phyloP scores from a whole-genome alignment of 1,284 basidiomycete genomes.

The Ganoderma boninense region DNA sequence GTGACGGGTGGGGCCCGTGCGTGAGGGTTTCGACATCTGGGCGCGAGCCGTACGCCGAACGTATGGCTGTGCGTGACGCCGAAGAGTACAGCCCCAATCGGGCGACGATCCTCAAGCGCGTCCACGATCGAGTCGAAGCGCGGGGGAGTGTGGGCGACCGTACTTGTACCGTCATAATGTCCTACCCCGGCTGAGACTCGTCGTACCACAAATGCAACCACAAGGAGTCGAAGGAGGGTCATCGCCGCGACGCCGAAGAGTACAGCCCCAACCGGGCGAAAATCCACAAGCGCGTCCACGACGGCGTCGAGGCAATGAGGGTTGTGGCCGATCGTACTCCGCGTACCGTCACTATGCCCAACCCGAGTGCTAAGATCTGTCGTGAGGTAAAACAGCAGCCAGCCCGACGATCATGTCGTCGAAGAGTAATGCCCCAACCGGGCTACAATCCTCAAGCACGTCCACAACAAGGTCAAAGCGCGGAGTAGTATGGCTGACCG shows the following conservation, averaged over 20 bases:
- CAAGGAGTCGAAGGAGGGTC: neutral
- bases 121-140: neutral
- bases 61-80: conserved; percentile 2
- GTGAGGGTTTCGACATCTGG: neutral
- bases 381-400: too few species aligned
- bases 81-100: conserved; percentile 9
- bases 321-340: too few species aligned
- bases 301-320: too few species aligned
- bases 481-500: too few species aligned
- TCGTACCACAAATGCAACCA: neutral
- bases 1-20: neutral
- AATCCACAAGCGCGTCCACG: neutral
- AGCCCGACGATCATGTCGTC: too few species aligned
- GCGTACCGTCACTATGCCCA: too few species aligned
- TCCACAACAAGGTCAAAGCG: too few species aligned
- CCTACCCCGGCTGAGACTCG: neutral
- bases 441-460: too few species aligned
- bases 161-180: conserved; percentile 3
- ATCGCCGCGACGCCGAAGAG: conserved; percentile 1
- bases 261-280: neutral
- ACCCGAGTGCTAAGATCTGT: too few species aligned
- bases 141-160: conserved; percentile 2
- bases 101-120: conserved; percentile 10
- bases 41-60: neutral
- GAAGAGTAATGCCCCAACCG: too few species aligned